Evolutionary conservation across 768 basidiomycete genomes (phyloP), one percentile per base, ranked within the genome.

Genomic region (Phlegmacium glaucopus): DNA sequence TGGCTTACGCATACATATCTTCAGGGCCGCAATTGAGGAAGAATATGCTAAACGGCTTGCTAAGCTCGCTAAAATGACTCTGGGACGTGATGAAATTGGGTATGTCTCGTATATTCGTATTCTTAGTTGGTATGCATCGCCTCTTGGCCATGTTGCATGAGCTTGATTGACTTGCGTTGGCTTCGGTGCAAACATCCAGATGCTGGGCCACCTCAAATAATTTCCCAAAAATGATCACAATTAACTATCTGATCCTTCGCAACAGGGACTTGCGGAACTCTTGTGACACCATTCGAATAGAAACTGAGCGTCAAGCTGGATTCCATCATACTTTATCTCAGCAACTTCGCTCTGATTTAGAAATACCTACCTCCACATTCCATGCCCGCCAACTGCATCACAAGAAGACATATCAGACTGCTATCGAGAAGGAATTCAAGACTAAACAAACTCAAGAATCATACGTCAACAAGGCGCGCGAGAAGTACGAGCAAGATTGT

Each of bases 1-100:
- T 36, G 17, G 52, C 47, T 45, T 53, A 47, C 41, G 40, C 49
- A 52, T 42, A 36, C 41, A 30, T 46, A 34, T 43, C 37, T 52
- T 35, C 40, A 96, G 95, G 61, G 85, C 92, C 7, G 54, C 74
- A 26, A 96, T 97, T 52, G 94, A 98, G 65, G 94, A 97, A 59
- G 95, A 98, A 30, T 98, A 97, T 60, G 87, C 94, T 1, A 93
- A 92, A 67, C 80, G 85, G 25, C 61, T 99, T 11, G 70, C 77
- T 16, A 90, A 88, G 62, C 72, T 99, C 17, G 78, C 91, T 27
- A 94, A 90, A 66, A 57, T 74, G 49, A 57, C 78, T 7, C 67
- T 96, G 32, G 95, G 94, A 35, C 80, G 78, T 57, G 94, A 96
- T 64, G 96, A 97, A 69, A 90, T 94, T 54, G 95, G 94, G 93